Evolutionary conservation across 2,329 filamentous ascomycete species (phyloP).

Genomic region (Phialophora chinensis): DNA sequence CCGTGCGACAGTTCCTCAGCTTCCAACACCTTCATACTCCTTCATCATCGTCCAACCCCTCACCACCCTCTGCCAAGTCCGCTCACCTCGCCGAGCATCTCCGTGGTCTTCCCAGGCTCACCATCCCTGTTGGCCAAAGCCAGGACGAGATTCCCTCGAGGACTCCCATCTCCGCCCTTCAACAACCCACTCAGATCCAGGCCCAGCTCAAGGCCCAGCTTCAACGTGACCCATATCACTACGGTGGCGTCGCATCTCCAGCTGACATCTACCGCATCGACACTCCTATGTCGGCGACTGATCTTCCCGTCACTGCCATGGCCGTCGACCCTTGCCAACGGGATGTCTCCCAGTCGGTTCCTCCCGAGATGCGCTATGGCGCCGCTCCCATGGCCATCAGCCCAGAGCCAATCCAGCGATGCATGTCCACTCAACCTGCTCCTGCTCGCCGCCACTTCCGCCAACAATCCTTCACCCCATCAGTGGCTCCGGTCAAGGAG

Average conservation of each 20-base stretch:
- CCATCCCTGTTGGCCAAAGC: conserved; percentile 57
- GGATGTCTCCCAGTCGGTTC: conserved; percentile 85
- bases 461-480: conserved; percentile 37
- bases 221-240: conserved; percentile 50
- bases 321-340: conserved; percentile 74
- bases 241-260: conserved; percentile 52
- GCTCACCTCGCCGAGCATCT: conserved; percentile 55
- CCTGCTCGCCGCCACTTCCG: conserved; percentile 33
- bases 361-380: conserved; percentile 87
- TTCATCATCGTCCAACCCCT: conserved; percentile 64
- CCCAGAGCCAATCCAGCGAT: conserved; percentile 55
- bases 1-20: conserved; percentile 86
- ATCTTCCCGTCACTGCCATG: conserved; percentile 79
- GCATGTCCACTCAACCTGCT: conserved; percentile 46
- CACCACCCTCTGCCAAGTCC: conserved; percentile 46
- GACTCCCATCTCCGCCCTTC: conserved; percentile 42
- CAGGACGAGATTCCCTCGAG: conserved; percentile 39
- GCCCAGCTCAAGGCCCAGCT: conserved; percentile 53
- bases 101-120: conserved; percentile 61
- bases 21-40: conserved; percentile 68
- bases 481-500: conserved; percentile 36
- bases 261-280: conserved; percentile 74
- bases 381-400: conserved; percentile 44
- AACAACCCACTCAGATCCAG: conserved; percentile 38
- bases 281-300: conserved; percentile 90